Evolutionary conservation across 108 stramenopile genomes (phyloP).

Genomic region (Cyclotella kingstonii): DNA sequence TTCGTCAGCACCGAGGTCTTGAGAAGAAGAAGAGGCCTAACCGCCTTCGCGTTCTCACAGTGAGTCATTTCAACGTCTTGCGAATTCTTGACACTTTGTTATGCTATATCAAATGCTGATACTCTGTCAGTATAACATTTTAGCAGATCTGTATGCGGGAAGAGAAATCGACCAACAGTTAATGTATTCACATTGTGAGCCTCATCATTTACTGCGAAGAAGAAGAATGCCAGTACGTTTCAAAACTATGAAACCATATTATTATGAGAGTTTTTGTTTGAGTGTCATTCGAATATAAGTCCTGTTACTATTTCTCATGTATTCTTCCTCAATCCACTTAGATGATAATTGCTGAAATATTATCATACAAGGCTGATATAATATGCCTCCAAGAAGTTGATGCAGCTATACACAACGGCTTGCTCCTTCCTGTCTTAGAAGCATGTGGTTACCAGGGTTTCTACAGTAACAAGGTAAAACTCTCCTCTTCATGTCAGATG

Average conservation of each 20-base stretch:
- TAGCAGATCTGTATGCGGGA: conserved; percentile 60
- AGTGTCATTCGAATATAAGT: background rate
- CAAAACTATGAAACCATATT: too few species aligned
- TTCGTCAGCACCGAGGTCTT: too few species aligned
- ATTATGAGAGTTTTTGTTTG: conserved; percentile 6
- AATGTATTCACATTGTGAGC: conserved; percentile 53
- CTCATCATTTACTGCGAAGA: conserved; percentile 30
- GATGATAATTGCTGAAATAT: conserved; percentile 69
- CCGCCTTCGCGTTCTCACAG: conserved; percentile 25
- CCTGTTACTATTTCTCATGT: background rate
- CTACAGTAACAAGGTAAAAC: conserved; percentile 35
- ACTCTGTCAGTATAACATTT: conserved; percentile 61
- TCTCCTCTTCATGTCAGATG: background rate
- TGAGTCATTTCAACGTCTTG: conserved; percentile 15
- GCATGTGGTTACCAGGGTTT: conserved; percentile 42
- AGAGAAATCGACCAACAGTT: conserved; percentile 30
- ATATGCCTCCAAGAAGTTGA: conserved; percentile 87
- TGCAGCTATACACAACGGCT: conserved; percentile 24
- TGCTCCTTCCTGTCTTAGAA: conserved; percentile 29
- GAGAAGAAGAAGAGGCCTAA: background rate
- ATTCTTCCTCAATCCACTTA: background rate
- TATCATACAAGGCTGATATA: conserved; percentile 66
- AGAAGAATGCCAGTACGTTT: conserved; percentile 53
- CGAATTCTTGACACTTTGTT: too few species aligned
- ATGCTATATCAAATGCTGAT: too few species aligned